Percentiles rank a stretch among this genome's conserved stretches.
Evolutionary conservation across 1,139 yeast species (phyloP).

Genomic region (Pichia sp.): DNA sequence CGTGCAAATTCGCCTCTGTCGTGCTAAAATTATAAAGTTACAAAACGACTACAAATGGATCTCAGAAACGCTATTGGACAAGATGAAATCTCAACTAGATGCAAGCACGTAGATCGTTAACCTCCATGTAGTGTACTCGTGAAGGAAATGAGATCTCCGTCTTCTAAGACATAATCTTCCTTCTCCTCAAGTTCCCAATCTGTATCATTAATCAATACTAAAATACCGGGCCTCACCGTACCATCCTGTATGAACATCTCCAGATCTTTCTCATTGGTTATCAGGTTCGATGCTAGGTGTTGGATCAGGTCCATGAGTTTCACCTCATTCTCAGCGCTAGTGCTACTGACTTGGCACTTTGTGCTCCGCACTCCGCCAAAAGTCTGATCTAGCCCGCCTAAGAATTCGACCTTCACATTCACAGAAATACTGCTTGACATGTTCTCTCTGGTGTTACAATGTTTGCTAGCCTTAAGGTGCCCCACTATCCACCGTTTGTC

Average conservation of each 20-base stretch:
- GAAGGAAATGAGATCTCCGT: conserved; percentile 74
- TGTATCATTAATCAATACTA: conserved; percentile 86
- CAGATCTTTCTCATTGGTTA: conserved; percentile 54
- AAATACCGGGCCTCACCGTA: conserved; percentile 79
- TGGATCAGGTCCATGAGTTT: conserved; percentile 41
- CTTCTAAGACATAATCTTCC: conserved; percentile 67
- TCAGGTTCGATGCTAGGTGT: conserved; percentile 46
- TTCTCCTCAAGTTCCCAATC: conserved; percentile 97
- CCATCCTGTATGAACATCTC: conserved; percentile 80
- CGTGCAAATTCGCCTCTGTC: conserved; percentile 46
- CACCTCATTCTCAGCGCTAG: conserved; percentile 13
- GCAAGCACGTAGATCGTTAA: conserved; percentile 25
- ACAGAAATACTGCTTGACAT: no score
- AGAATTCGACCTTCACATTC: conserved; percentile 15
- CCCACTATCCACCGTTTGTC: no score
- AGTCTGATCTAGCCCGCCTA: conserved; percentile 49
- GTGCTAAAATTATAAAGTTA: conserved; percentile 60
- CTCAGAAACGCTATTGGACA: conserved; percentile 25
- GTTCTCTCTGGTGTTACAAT: no score
- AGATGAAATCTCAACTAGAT: conserved; percentile 7
- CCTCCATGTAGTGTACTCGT: conserved; percentile 97
- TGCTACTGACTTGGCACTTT: conserved; percentile 18
- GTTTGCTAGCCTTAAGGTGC: no score
- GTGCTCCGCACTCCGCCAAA: conserved; percentile 38
- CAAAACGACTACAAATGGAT: conserved; percentile 59